Base-by-base conservation (phyloP, 2,329 filamentous ascomycete genomes). In the Penicillium psychrosexuale region DNA sequence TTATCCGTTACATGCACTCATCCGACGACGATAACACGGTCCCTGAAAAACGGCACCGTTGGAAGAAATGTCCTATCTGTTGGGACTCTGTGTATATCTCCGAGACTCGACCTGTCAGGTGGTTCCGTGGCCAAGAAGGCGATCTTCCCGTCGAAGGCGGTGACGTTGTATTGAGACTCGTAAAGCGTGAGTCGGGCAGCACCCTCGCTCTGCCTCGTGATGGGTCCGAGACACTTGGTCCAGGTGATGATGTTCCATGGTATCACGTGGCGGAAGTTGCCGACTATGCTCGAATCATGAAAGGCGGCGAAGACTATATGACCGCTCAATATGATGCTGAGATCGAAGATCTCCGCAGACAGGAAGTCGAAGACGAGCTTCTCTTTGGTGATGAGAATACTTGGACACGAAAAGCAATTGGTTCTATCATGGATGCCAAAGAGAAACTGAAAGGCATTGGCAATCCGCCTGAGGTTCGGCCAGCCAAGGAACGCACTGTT, bases 61-160 rank as follows among this genome's bases (percentile, higher is more conserved):
- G 90, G 84, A 96, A 96, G 77, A 96, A 96, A 71, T 99, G 94
- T 64, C 93, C 94, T 0, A 92, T 99, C 33, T 99, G 94, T 72
- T 94, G 90, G 77, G 94, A 99, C 71, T 86, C 84, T 45, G 84
- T 99, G n/a, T 96, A 94, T 69, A 82, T 92, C n/a, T 88, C 90
- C 8, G 94, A 99, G 60, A 90, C 89, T 22, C 82, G 90, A 46
- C 91, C 94, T 1, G 92, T 97, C 22, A 84, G 92, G 46, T 97
- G 94, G 82, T 97, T 96, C 66, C 84, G 84, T 37, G 93, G 91
- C 0, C 91, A 97, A 73, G 92, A 97, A 73, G 87, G 85, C 40
- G 84, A 89, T 37, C 77, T 91, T 34, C 91, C 92, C 5, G 82
- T 86, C 33, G 88, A 93, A 66, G 93, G 93, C 9, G 88, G 89